Base-by-base conservation (phyloP, 1,284 basidiomycete species). In the Xerocomus minutiporus region DNA sequence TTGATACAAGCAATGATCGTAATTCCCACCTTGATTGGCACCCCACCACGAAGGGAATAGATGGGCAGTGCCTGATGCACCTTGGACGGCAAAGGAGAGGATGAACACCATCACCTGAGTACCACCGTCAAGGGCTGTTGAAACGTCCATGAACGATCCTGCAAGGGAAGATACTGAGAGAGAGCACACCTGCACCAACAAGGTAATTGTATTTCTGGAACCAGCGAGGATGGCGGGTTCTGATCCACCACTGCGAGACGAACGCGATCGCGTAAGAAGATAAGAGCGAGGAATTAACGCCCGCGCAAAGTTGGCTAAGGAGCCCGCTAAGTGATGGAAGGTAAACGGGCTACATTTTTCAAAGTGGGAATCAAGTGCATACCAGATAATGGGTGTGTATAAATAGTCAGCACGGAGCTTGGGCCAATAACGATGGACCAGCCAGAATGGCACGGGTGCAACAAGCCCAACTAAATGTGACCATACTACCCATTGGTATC, bases 91-190 rank as follows among this genome's bases (percentile, higher is more conserved):
- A 60, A 88, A 88, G 2, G 82, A 83, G 15, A 87, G 71, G 34
- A 88, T 75, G 65, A 88, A 88, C 29, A 86, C 77, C 75, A 87
- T 83, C 32, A 86, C 77, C 63, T 88, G 80, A 4, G 80, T 75
- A 9, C 83, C 83, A 20, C 83, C 83, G 50, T 83, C 82, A 39
- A 83, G 70, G 4, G 81, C 82, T 52, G 31, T 29, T 40, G 15
- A 43, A 17, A 15, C 1, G 0, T 3, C 32, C 5, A 25, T 57
- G 25, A 26, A 25, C 13, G 8, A 46, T 7, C 1, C 12, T 15
- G 8, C 1, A 8, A 35, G 1, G 29, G 11, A 32, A 28, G 5
- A 13, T 11, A 23, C 6, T 0, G 1, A n/a, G n/a, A 28, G n/a
- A n/a, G 25, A 40, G 45, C 63, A 3, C 38, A 66, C 75, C 75